A percentile compares a stretch with the other conserved stretches of the same genome.
Evolutionary conservation across 352 stramenopile species (phyloP).

Genomic region (Phytophthora citrophthora): DNA sequence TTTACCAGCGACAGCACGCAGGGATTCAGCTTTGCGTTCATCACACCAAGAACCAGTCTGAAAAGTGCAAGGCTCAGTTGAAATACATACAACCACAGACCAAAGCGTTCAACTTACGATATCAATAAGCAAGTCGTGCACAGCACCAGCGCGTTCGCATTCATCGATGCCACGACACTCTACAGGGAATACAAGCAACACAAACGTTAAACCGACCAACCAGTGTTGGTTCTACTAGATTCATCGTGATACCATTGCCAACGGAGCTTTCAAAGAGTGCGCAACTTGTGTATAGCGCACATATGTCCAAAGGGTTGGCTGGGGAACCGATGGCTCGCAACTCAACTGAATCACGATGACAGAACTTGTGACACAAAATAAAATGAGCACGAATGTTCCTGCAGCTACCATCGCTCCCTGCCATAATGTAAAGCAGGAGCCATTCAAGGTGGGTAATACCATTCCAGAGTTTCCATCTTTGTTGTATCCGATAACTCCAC

Average conservation of each 20-base stretch:
- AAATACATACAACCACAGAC: background rate
- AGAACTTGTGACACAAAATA: constrained; percentile 42
- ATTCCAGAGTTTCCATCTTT: constrained; percentile 16
- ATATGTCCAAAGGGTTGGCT: constrained; percentile 69
- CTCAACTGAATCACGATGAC: constrained; percentile 64
- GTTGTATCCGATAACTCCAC: constrained; percentile 53
- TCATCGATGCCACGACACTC: constrained; percentile 47
- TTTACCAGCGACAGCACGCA: constrained; percentile 55
- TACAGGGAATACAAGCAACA: constrained; percentile 10
- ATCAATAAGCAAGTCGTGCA: constrained; percentile 33
- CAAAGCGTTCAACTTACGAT: constrained; percentile 32
- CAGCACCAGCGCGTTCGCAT: constrained; percentile 44
- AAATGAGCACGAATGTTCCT: constrained; percentile 26
- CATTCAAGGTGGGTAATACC: constrained; percentile 32
- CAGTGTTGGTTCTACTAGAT: background rate
- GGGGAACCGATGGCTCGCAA: constrained; percentile 54
- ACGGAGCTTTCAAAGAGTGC: constrained; percentile 45
- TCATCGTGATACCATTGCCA: constrained; percentile 52
- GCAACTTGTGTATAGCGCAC: constrained; percentile 48
- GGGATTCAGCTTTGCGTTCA: constrained; percentile 56
- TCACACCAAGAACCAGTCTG: constrained; percentile 33
- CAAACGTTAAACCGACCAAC: background rate
- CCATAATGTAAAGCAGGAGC: constrained; percentile 46
- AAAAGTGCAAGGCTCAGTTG: background rate
- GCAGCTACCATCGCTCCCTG: constrained; percentile 38